Conservation (phyloP, 306 rosid genomes). For the Potentilla sterilis region DNA sequence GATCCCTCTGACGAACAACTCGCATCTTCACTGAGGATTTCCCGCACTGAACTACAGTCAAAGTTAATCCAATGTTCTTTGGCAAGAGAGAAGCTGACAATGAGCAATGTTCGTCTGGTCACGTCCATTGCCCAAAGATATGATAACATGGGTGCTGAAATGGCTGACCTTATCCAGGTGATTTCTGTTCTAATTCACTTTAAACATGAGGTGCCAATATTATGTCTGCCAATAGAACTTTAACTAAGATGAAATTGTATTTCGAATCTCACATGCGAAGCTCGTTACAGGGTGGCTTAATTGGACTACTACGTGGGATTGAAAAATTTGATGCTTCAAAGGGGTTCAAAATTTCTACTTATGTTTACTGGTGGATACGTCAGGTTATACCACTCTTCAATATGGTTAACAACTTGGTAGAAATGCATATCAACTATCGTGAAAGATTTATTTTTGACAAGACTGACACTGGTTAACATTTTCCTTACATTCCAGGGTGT, state of each 20-base stretch:
- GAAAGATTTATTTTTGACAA: neutral
- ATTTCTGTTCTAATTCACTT: slow-evolving; percentile 9
- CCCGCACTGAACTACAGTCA: slow-evolving; percentile 58
- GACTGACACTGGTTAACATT: slow-evolving; percentile 2
- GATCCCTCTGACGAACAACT: slow-evolving; percentile 88
- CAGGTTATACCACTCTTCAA: slow-evolving; percentile 55
- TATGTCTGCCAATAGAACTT: neutral
- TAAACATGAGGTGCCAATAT: slow-evolving; percentile 1
- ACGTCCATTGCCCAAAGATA: slow-evolving; percentile 93
- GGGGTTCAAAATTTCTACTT: slow-evolving; percentile 92
- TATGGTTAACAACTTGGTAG: slow-evolving; percentile 11
- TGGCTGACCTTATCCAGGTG: slow-evolving; percentile 98
- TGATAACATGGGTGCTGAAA: slow-evolving; percentile 87
- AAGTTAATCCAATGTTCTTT: slow-evolving; percentile 64
- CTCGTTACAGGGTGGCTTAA: slow-evolving; percentile 75
- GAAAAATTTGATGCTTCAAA: slow-evolving; percentile 94
- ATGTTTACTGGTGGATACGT: slow-evolving; percentile 99
- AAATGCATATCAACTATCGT: slow-evolving; percentile 6
- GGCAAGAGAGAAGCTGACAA: slow-evolving; percentile 88
- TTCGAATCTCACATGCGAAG: neutral
- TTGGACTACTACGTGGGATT: slow-evolving; percentile 91
- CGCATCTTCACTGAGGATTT: slow-evolving; percentile 72
- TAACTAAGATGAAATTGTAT: slow-evolving; percentile 11
- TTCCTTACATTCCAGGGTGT: slow-evolving; percentile 66
- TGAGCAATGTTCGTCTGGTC: slow-evolving; percentile 96